These are phyloP conservation scores for Heliamphora pulchella DNA, from an alignment of 179 eudicot genomes.

Conservation along the genomic window DNA sequence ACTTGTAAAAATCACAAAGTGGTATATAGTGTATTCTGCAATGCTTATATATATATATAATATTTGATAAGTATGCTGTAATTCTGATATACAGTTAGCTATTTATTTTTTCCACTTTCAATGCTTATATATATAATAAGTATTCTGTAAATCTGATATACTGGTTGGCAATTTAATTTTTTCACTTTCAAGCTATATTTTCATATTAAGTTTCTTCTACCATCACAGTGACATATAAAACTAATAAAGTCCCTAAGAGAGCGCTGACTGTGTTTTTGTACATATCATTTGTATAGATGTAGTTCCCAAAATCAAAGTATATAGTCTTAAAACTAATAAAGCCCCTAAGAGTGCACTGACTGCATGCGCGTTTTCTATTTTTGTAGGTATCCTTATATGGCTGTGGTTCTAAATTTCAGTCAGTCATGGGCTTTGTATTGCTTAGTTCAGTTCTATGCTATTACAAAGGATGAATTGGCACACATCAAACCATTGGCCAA, in stretches of 20 bases:
- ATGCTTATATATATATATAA: no score
- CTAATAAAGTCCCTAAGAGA: not conserved
- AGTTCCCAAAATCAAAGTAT: no score
- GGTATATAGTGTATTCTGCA: no score
- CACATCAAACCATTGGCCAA: conserved; percentile 86
- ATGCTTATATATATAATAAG: no score
- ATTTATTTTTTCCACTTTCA: no score
- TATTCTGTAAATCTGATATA: not conserved
- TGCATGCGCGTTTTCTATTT: conserved; percentile 10
- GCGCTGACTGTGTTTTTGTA: no score
- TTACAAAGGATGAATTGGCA: conserved; percentile 77
- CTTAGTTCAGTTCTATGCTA: conserved; percentile 76
- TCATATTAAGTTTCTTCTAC: not conserved
- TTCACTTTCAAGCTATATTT: not conserved
- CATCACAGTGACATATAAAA: not conserved
- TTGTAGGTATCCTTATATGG: conserved; percentile 89
- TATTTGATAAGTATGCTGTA: no score
- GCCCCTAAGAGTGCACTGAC: conserved; percentile 4
- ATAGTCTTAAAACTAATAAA: not conserved
- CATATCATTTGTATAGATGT: no score
- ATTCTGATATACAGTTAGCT: no score
- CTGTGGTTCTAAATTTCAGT: conserved; percentile 86
- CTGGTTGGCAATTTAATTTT: not conserved
- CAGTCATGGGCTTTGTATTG: conserved; percentile 99
- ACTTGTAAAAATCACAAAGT: no score